Base-by-base conservation (phyloP, 495 filamentous ascomycete genomes). In the Annulohypoxylon bovei region DNA sequence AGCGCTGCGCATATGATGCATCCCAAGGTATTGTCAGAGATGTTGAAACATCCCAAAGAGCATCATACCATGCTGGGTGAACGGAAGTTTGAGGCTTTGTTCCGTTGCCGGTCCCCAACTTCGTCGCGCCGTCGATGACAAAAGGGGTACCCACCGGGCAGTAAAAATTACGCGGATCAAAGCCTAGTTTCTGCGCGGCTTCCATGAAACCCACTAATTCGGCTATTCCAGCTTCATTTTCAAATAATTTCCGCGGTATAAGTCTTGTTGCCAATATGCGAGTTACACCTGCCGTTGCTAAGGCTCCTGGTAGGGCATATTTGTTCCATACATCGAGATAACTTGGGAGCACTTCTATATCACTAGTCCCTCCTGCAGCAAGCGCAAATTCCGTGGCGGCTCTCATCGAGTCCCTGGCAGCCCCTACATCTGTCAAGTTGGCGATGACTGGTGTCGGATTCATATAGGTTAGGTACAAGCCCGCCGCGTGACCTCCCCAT, bases 401-500 rank as follows among this genome's bases (percentile, higher is more conserved):
- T 1, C 65, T 67, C 59, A 81, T 79, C 3, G 79, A 79, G 25
- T 46, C 55, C 58, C 65, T 70, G n/a, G 81, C 81, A 28, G 60
- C 60, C 20, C 68, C 62, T 30, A 56, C 62, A 50, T 72, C 72
- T 23, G 65, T 62, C 23, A 62, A 46, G 30, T 76, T 68, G 0
- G 73, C 35, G 3, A 79, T 67, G 12, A 63, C 68, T 22, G 81
- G 72, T 35, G 78, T 37, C 0, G 80, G 80, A 44, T 78, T 82
- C 42, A 82, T 77, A 49, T 80, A 75, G 56, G 82, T 75, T 40
- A 82, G 68, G 44, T 72, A 79, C 57, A 72, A 72, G 12, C 77
- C 75, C 16, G 69, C 77, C 28, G 80, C 78, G 46, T 84, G 81
- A 4, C 83, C 83, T 53, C 82, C 83, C 82, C 82, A 86, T 54